Evolutionary conservation across 768 basidiomycete species (phyloP).

Genomic region (Tephrocybe sp.): DNA sequence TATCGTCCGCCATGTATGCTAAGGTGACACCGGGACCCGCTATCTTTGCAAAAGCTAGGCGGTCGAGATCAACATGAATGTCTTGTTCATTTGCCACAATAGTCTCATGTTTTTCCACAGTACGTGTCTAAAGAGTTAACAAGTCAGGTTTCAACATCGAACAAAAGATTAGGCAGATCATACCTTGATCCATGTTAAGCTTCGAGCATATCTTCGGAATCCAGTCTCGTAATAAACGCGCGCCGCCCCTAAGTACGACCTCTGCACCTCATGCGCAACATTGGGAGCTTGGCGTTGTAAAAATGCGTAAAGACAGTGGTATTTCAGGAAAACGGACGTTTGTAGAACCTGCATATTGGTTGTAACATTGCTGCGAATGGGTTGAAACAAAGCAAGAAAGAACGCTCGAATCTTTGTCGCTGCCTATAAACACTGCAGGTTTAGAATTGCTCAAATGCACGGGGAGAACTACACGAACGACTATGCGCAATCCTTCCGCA

Average conservation of each 20-base stretch:
- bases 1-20: conserved; percentile 89
- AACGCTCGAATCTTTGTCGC: conserved; percentile 86
- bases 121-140: conserved; percentile 48
- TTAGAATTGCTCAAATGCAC: neutral
- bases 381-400: conserved; percentile 79
- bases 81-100: conserved; percentile 50
- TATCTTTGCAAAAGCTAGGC: conserved; percentile 66
- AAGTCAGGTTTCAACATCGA: neutral
- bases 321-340: conserved; percentile 81
- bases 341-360: conserved; percentile 95
- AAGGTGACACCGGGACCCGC: conserved; percentile 81
- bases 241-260: conserved; percentile 79
- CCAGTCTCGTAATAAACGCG: conserved; percentile 95
- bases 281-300: conserved; percentile 77
- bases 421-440: conserved; percentile 51
- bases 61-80: conserved; percentile 43
- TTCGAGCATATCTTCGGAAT: conserved; percentile 85
- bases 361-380: conserved; percentile 78
- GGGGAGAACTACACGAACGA: conserved; percentile 47
- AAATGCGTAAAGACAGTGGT: conserved; percentile 78
- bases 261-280: conserved; percentile 84
- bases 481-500: conserved; percentile 83
- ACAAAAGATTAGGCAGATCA: conserved; percentile 6
- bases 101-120: conserved; percentile 65
- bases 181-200: conserved; percentile 78